Base-by-base conservation (phyloP, 495 filamentous ascomycete species). In the Trichocladium uniseriatum region DNA sequence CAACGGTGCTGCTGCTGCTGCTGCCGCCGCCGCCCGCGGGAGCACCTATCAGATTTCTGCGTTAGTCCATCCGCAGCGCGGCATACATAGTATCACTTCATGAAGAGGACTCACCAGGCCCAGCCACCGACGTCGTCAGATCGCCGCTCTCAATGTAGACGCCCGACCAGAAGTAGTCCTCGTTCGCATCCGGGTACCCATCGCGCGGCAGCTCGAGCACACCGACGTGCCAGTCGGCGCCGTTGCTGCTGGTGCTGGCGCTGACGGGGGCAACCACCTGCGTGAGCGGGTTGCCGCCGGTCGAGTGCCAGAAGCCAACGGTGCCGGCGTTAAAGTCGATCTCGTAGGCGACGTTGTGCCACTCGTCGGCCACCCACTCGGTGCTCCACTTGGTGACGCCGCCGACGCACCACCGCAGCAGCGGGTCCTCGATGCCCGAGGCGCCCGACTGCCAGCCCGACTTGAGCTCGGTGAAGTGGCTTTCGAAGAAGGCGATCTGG, bases 321-420 rank as follows among this genome's bases (percentile, higher is more conserved):
- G 74, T 78, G 55, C 69, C 62, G 27, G 67, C 71, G 24, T 56
- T 57, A 58, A 88, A 88, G 68, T 86, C 72, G 49, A 82, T 81
- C 55, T 79, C 75, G 57, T 80, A 83, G 21, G 85, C 85, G 55
- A 87, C 76, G 65, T 89, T 89, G 62, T 88, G 82, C 84, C 84
- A 89, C 2, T 80, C 76, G 35, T 72, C 75, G 14, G 82, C 69
- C 38, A 59, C 61, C 68, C 69, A 73, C 57, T 69, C 62, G 42
- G 63, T 61, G 58, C 65, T 69, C 70, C 70, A 73, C 57, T 69
- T 54, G 20, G 62, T 65, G 51, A 66, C 59, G 34, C 69, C 66
- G 14, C 60, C 60, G 32, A 71, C 63, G 55, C 64, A 66, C 59
- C 69, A 73, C 38, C 68, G 62, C 43, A 73, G 57, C 52, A 66